Base-by-base conservation (phyloP, 192 early-diverging fungal genomes). In the Mortierella claussenii region DNA sequence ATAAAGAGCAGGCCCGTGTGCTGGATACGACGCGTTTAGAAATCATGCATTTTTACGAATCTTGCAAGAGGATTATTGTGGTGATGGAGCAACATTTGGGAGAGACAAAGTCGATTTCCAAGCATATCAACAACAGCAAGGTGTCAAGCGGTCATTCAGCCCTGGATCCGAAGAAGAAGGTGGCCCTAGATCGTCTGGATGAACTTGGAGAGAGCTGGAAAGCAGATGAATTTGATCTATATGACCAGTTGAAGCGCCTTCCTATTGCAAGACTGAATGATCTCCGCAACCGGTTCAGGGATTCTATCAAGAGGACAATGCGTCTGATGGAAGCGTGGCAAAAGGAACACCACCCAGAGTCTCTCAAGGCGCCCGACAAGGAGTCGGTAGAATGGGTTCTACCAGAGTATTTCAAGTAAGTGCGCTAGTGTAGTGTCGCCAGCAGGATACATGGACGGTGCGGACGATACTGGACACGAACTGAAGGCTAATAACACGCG, bases 331-430 rank as follows among this genome's bases (percentile, higher is more conserved):
- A 68, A 27, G n/a, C 61, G 30, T 91, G 90, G 89, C 81, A 89
- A 42, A 66, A 78, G 13, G 65, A 70, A 12, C 36, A 84, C 17
- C 68, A 78, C 20, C 54, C 53, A 0, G 55, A 66, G 0, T 45
- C 64, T 17, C 43, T 60, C 3, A 60, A 79, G 9, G 17, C 57
- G 18, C 24, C 43, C 13, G 63, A 74, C 28, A 79, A 69, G n/a
- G 49, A 51, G 3, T 17, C 23, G 23, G 46, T 65, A 18, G 68
- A 63, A 12, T 90, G 87, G 85, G 55, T 50, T n/a, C 44, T 82
- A 6, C 88, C 88, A 13, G 88, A 88, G 23, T 89, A 85, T 56
- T 65, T 71, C 49, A 67, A 36, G 86, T 86, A 82, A 56, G 53
- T 44, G 13, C 13, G 13, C 37, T 10, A 40, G 37, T 13, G 37